Percentiles rank a stretch among this genome's conserved stretches.
These are phyloP conservation scores for Phytophthora europaea DNA, from an alignment of 352 stramenopile genomes.

Conservation along the genomic window DNA sequence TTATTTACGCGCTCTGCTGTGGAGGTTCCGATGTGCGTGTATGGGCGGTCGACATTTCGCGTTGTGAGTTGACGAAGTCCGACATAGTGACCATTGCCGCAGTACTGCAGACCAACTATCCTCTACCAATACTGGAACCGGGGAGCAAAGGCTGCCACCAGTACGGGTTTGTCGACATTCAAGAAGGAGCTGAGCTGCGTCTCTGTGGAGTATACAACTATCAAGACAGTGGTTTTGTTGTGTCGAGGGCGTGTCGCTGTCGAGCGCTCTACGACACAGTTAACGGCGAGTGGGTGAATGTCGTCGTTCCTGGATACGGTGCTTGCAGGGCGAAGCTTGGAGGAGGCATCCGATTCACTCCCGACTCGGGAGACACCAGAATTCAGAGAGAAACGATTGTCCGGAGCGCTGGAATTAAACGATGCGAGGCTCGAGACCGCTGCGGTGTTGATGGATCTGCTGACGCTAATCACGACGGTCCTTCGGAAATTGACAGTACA, in stretches of 20 bases:
- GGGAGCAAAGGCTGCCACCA: not conserved
- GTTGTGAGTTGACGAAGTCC: not conserved
- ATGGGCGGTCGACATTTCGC: not conserved
- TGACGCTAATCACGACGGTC: not conserved
- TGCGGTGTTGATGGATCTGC: not conserved
- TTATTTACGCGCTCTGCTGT: not conserved
- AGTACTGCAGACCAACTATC: not conserved
- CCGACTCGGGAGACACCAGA: not conserved
- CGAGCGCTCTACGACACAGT: slow-evolving; percentile 2
- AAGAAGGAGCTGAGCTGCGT: not conserved
- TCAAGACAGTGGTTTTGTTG: not conserved
- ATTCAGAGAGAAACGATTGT: not conserved
- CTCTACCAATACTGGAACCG: not conserved
- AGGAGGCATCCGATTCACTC: not conserved
- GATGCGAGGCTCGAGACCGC: not conserved
- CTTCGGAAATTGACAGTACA: not conserved
- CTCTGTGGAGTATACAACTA: not conserved
- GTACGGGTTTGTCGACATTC: not conserved
- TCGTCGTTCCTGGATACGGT: slow-evolving; percentile 11
- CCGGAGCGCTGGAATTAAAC: not conserved
- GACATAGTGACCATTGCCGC: not conserved
- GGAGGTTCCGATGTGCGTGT: not conserved
- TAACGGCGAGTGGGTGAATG: not conserved
- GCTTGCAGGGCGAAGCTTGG: not conserved
- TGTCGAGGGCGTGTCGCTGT: not conserved